Evolutionary conservation across 805 yeast species (phyloP), one percentile per base, ranked within the genome.

Genomic region (Saccharomycopsis olivae): DNA sequence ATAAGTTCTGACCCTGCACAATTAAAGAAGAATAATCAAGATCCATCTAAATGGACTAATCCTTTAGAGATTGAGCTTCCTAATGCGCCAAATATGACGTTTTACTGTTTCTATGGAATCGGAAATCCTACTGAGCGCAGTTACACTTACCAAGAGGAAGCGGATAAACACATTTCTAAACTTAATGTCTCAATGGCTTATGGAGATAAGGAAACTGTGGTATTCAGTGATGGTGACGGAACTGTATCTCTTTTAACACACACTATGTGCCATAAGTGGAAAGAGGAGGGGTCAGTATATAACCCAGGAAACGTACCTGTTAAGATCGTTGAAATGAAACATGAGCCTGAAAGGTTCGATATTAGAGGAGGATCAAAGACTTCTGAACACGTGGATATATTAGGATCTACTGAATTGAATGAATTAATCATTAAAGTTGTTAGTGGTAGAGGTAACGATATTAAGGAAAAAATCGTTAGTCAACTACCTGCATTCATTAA

Each of bases 331-430:
- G 98, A 92, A 60, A 80, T 92, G 64, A 71, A 73, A 52, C 96
- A 92, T 53, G 94, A 88, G 55, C 98, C 98, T 0, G 95, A 85
- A 53, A 64, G 84, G 49, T 87, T 83, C 52, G 98, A 92, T 61
- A 83, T 92, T 25, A 71, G 98, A 49, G 98, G 98, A 19, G 98
- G 98, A 11, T 94, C 96, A 9, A 83, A 82, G 56, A 89, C 96
- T 1, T 96, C 97, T 1, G 98, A 92, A 53, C 98, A 92, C 58
- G 98, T 92, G 21, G 98, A 92, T 56, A 88, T 92, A 35, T 65
- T 92, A 35, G 98, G 98, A 2, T 77, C 94, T 47, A 85, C 96
- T 1, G 94, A 81, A 54, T 64, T 92, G 56, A 92, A 92, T 55
- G 98, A 92, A 54, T 63, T 88, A 52, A 65, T 92, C 10, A 63